Evolutionary conservation across 306 rosid species (phyloP).

Genomic region (Cucurbita ficifolia): DNA sequence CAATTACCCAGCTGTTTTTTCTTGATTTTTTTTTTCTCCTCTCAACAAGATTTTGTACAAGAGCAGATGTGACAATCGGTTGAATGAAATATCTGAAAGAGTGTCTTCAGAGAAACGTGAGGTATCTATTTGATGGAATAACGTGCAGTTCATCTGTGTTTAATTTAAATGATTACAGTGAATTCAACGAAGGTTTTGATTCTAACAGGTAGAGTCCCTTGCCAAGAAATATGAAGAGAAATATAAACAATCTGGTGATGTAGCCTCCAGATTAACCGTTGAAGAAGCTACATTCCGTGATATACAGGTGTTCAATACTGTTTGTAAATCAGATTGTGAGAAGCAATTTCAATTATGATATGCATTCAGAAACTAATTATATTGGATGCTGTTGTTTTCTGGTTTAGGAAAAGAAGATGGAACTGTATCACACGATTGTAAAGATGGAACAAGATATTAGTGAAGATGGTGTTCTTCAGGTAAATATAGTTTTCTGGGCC

Average conservation of each 20-base stretch:
- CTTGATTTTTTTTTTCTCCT: constrained; percentile 8
- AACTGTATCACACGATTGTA: constrained; percentile 67
- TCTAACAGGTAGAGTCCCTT: constrained; percentile 59
- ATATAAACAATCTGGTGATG: constrained; percentile 73
- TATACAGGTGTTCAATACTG: constrained; percentile 44
- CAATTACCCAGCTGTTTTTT: not conserved
- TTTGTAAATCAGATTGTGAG: not conserved
- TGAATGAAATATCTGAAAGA: constrained; percentile 81
- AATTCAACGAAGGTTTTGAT: constrained; percentile 3
- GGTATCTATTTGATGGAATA: constrained; percentile 40
- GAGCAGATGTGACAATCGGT: constrained; percentile 94
- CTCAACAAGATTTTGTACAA: constrained; percentile 71
- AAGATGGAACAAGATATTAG: constrained; percentile 69
- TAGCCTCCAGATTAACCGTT: constrained; percentile 78
- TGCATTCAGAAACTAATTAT: not conserved
- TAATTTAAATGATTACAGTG: constrained; percentile 5
- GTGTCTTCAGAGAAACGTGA: constrained; percentile 61
- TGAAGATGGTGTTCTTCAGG: constrained; percentile 55
- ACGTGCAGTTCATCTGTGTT: constrained; percentile 12
- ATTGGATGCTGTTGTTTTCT: not conserved
- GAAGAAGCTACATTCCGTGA: constrained; percentile 94
- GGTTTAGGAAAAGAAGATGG: constrained; percentile 51
- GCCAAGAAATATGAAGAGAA: constrained; percentile 88
- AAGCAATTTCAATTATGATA: not conserved
- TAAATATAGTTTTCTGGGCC: constrained; percentile 16